phyloP scores from a whole-genome alignment of 257 asterid genomes.

The Gentiana straminea region DNA sequence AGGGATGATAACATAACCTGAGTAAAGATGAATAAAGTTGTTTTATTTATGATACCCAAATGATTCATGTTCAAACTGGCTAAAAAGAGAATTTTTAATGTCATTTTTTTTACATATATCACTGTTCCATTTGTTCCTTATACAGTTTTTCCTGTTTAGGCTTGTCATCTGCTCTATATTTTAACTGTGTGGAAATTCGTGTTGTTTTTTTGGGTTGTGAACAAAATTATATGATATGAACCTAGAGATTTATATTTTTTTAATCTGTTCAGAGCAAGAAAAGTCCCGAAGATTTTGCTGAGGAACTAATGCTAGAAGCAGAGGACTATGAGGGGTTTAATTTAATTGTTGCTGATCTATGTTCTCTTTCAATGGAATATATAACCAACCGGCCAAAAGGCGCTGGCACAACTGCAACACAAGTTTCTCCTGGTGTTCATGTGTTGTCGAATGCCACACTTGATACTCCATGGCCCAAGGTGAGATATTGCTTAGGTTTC shows the following conservation, averaged over 20 bases:
- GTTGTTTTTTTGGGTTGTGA: background rate
- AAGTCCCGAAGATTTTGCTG: slow-evolving; percentile 53
- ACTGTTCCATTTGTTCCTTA: background rate
- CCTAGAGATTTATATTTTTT: too few species aligned
- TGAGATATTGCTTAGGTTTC: slow-evolving; percentile 1
- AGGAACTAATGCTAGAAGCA: slow-evolving; percentile 44
- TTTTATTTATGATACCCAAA: too few species aligned
- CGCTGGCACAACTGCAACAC: slow-evolving; percentile 18
- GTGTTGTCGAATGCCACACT: slow-evolving; percentile 70
- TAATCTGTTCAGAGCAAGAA: slow-evolving; percentile 34
- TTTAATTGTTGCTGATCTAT: slow-evolving; percentile 58
- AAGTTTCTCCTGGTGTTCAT: slow-evolving; percentile 81
- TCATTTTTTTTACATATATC: background rate
- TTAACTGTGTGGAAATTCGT: background rate
- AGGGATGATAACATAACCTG: too few species aligned
- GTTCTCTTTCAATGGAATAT: slow-evolving; percentile 61
- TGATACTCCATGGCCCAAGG: slow-evolving; percentile 92
- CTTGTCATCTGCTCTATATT: background rate
- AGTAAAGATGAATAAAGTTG: too few species aligned
- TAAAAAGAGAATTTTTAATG: too few species aligned
- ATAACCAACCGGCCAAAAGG: slow-evolving; percentile 62
- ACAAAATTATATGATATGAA: background rate
- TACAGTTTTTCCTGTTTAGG: background rate
- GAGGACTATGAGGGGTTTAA: slow-evolving; percentile 56
- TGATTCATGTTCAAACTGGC: too few species aligned